Conservation (phyloP, 768 basidiomycete species). For the Boletus subparvulus region DNA sequence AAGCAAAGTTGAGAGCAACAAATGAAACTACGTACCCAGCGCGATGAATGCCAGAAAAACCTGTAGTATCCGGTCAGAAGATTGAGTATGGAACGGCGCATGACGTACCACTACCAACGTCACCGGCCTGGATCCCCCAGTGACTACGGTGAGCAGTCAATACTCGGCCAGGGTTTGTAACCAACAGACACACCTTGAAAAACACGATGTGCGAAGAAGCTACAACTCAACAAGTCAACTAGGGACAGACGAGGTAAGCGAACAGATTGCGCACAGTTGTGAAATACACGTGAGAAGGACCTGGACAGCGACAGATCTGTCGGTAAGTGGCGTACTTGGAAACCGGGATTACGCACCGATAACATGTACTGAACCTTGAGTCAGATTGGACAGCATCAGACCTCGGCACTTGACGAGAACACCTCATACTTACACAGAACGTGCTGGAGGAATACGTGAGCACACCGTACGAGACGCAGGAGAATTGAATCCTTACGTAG, state of each 20-base stretch:
- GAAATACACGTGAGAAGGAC: constrained; percentile 26
- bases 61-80: constrained; percentile 11
- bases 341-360: constrained; percentile 15
- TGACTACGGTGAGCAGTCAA: constrained; percentile 14
- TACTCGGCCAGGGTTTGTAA: too few relatives aligned
- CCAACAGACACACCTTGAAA: constrained; percentile 19
- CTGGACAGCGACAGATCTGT: constrained; percentile 5
- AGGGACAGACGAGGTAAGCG: background rate
- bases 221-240: constrained; percentile 5
- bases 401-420: background rate
- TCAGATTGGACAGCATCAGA: background rate
- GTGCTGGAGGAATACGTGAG: constrained; percentile 18
- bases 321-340: background rate
- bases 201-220: constrained; percentile 27
- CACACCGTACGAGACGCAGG: too few relatives aligned
- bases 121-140: constrained; percentile 15
- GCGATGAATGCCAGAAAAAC: constrained; percentile 16
- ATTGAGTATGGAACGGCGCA: background rate
- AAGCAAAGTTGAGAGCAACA: background rate
- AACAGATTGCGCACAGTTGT: constrained; percentile 21
- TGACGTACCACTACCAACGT: constrained; percentile 19
- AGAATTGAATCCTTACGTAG: constrained; percentile 18
- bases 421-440: constrained; percentile 30
- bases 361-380: constrained; percentile 26
- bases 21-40: constrained; percentile 19